A percentile compares a stretch with the other conserved stretches of the same genome.
Evolutionary conservation across 2,329 filamentous ascomycete genomes (phyloP).

Genomic region (Colletotrichum musae): DNA sequence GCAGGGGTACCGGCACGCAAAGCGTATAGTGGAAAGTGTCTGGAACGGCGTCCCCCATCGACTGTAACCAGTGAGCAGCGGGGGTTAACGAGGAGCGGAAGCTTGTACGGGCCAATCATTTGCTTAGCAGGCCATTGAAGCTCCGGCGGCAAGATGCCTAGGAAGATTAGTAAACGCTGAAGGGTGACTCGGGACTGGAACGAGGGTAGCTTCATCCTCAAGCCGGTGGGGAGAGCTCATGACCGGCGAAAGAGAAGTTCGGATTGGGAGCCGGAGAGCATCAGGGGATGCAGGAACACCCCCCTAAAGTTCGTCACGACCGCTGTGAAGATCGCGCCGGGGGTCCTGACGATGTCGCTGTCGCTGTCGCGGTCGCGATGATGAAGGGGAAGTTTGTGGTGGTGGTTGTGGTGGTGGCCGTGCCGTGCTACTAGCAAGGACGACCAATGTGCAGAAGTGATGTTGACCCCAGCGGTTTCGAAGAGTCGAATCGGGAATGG

Average conservation of each 20-base stretch:
- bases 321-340: constrained; percentile 26
- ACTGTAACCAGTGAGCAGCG: constrained; percentile 24
- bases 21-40: constrained; percentile 28
- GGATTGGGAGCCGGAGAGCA: constrained; percentile 6
- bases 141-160: constrained; percentile 2
- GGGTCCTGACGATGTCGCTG: not conserved
- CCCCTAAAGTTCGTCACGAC: constrained; percentile 13
- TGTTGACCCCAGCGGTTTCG: constrained; percentile 33
- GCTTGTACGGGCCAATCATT: constrained; percentile 24
- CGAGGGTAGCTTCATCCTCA: constrained; percentile 33
- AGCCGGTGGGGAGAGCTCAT: constrained; percentile 13
- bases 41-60: constrained; percentile 28
- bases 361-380: too few species aligned
- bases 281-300: constrained; percentile 17
- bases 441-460: constrained; percentile 23
- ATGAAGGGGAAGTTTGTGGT: not conserved
- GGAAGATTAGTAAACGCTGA: not conserved
- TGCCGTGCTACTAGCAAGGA: constrained; percentile 17
- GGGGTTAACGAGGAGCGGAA: constrained; percentile 13
- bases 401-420: constrained; percentile 7
- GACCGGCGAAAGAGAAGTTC: constrained; percentile 26
- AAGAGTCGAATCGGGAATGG: constrained; percentile 25
- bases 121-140: constrained; percentile 15
- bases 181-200: constrained; percentile 22
- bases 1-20: constrained; percentile 8